A percentile compares a stretch with the other conserved stretches of the same genome.
Conservation (phyloP, 176 grass and related monocot species). For the Oryza glumipatula region DNA sequence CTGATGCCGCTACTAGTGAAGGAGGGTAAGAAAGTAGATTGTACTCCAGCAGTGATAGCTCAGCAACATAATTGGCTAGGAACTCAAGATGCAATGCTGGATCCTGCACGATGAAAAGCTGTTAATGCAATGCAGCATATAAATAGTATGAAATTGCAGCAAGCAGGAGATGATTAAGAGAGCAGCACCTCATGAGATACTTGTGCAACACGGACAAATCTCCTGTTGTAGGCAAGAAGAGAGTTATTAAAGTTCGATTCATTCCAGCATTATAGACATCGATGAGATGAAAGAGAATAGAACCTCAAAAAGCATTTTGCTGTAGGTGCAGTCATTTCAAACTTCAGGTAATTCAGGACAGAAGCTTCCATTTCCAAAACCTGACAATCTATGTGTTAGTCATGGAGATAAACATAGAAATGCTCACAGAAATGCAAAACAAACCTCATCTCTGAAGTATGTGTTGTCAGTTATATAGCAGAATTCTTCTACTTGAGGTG, state of each 20-base stretch:
- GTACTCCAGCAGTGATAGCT: conserved; percentile 93
- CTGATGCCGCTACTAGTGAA: conserved; percentile 79
- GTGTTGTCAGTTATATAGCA: conserved; percentile 99
- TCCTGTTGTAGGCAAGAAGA: conserved; percentile 53
- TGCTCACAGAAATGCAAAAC: neutral
- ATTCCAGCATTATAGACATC: neutral
- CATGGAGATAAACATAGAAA: neutral
- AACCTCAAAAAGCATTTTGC: conserved; percentile 93
- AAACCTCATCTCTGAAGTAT: conserved; percentile 96
- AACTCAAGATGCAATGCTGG: conserved; percentile 86
- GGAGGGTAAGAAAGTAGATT: conserved; percentile 78
- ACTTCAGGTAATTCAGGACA: conserved; percentile 86
- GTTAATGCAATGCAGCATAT: conserved; percentile 23
- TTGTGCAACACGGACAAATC: conserved; percentile 92
- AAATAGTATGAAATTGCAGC: neutral
- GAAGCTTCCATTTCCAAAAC: conserved; percentile 95
- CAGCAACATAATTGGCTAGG: conserved; percentile 81
- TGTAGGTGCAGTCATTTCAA: conserved; percentile 94
- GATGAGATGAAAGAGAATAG: conserved; percentile 9
- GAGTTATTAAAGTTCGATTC: conserved; percentile 15
- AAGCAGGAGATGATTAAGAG: conserved; percentile 16
- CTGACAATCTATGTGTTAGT: conserved; percentile 41
- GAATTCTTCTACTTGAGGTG: conserved; percentile 99
- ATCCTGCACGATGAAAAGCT: conserved; percentile 51
- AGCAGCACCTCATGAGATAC: conserved; percentile 67